Evolutionary conservation across 73 alveolate genomes (phyloP).

Genomic region (Paramecium tetraurelia): DNA sequence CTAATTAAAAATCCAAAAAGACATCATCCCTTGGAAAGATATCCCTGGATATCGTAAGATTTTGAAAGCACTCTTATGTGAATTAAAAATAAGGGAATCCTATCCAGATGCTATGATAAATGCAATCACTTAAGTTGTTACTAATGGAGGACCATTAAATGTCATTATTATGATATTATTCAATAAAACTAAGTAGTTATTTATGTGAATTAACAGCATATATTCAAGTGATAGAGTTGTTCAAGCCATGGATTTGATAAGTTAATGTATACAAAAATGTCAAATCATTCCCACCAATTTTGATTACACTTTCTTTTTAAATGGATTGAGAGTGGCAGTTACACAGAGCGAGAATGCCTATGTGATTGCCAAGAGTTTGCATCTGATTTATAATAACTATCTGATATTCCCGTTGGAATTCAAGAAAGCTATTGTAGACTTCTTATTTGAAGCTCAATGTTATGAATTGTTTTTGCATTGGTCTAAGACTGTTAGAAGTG

Average conservation of each 20-base stretch:
- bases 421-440: not conserved
- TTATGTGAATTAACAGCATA: not conserved
- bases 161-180: conserved; percentile 26
- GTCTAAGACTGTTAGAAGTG: conserved; percentile 2
- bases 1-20: not conserved
- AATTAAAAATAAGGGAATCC: not conserved
- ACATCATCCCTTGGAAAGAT: conserved; percentile 16
- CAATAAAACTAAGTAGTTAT: not conserved
- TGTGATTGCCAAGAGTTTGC: not conserved
- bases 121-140: not conserved
- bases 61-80: conserved; percentile 13
- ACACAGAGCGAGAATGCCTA: not conserved
- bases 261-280: not conserved
- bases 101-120: not conserved
- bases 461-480: not conserved
- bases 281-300: conserved; percentile 1
- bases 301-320: conserved; percentile 36
- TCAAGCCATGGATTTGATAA: not conserved
- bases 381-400: not conserved
- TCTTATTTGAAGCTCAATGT: not conserved
- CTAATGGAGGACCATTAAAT: not conserved
- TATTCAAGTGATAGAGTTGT: not conserved
- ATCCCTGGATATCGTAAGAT: conserved; percentile 33
- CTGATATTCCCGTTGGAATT: not conserved
- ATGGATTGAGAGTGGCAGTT: not conserved